Evolutionary conservation across 75 land plant genomes (phyloP), one percentile per base, ranked within the genome.

Genomic region (Pseudotsuga menziesii): DNA sequence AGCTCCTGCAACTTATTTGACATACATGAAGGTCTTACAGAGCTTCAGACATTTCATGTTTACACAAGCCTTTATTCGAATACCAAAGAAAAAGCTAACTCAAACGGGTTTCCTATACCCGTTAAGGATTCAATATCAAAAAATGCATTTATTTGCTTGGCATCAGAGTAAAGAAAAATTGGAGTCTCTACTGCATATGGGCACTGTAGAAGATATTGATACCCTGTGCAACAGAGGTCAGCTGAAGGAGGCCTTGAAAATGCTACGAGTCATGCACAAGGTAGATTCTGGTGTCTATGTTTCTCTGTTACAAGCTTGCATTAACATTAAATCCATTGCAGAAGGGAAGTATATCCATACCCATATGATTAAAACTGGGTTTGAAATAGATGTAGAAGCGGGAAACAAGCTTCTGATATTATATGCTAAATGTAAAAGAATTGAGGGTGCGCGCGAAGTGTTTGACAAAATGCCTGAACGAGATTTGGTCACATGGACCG

Each of bases 291-390:
- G 39, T 5, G 72, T 6, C 22, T 69, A 69, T 69, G 72, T 35
- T 20, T 69, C n/a, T 39, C 8, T 69, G 9, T 39, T 69, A 69
- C 52, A 69, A 69, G 12, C 39, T 11, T 69, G 72, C 23, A 39
- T 39, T 41, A 17, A 2, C 9, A 35, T 29, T 5, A 41, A 12
- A n/a, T 20, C 52, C n/a, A 22, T 69, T 41, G 54, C 72, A 41
- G 72, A 69, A n/a, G 72, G 72, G 13, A 69, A n/a, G 41, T 39
- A 9, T 19, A 3, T 69, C 13, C 72, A 69, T 0, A 44, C 72
- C 12, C 72, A 69, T 69, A 39, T 69, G n/a, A 69, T 69, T 39
- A 36, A 69, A 69, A 20, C n/a, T 8, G 72, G 72, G 22, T 69
- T 69, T 69, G 48, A 69, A 23, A 4, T 17, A 17, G 72, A n/a